Base-by-base conservation (phyloP, 2,329 filamentous ascomycete species). In the Fusarium buharicum region DNA sequence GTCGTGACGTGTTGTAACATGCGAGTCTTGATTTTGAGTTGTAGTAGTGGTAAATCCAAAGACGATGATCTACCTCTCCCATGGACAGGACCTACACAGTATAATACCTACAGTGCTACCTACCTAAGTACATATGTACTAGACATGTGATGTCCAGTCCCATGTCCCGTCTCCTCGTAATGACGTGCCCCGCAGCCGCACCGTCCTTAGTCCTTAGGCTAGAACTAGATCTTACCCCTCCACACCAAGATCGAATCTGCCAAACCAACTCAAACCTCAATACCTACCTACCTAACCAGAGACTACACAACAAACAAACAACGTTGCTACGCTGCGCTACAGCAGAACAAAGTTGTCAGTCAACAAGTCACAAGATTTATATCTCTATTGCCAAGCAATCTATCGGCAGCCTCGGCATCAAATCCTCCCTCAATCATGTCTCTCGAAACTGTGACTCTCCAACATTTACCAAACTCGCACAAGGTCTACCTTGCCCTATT, bases 401-500 rank as follows among this genome's bases (percentile, higher is more conserved):
- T 20, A 40, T 62, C 55, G 41, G 46, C 50, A 40, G 28, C 34
- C 11, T 62, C 61, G 54, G 54, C 54, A 33, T 6, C 12, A n/a
- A 12, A 22, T 22, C 43, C 33, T 51, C 20, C 50, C 22, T 20
- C 53, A 63, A 69, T 58, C 59, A 85, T 84, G 81, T 73, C 78
- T 43, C 74, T 94, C 70, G 86, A 93, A 76, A 87, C 85, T 3
- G 77, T 96, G 53, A 72, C 81, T 38, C 82, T 98, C 30, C 88
- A 95, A 58, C 92, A 97, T 74, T 79, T 96, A 38, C 90, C 92
- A 2, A 71, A 81, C 7, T 80, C 81, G 24, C 82, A 92, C 73
- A 82, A 85, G 7, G 80, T 97, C 27, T 88, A 95, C 75, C 78
- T 92, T 45, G 88, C 86, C 38, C 79, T 97, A 28, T 97, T 95